These are phyloP conservation scores for Tuber indicum DNA, from an alignment of 495 filamentous ascomycete genomes.

Conservation along the genomic window DNA sequence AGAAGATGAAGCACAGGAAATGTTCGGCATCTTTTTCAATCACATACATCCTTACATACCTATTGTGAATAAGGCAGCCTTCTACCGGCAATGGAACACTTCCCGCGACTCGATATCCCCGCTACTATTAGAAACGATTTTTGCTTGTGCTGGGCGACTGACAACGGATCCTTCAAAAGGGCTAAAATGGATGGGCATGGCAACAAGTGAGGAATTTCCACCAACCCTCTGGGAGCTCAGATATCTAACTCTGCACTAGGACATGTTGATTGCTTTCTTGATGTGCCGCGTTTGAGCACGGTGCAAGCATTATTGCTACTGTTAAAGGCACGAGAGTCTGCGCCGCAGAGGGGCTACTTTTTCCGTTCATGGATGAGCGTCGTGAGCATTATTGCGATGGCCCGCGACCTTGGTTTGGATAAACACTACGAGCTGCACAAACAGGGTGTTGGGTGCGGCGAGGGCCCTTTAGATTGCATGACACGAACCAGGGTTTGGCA, in stretches of 20 bases:
- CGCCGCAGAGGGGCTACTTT: slow-evolving; percentile 91
- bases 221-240: neutral
- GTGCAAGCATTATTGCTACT: slow-evolving; percentile 85
- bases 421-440: slow-evolving; percentile 76
- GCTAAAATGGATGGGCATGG: slow-evolving; percentile 89
- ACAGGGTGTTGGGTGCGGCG: slow-evolving; percentile 61
- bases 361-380: slow-evolving; percentile 98
- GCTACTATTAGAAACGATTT: slow-evolving; percentile 87
- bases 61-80: slow-evolving; percentile 72
- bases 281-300: slow-evolving; percentile 85
- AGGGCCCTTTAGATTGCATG: slow-evolving; percentile 65
- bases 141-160: slow-evolving; percentile 80
- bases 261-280: slow-evolving; percentile 93
- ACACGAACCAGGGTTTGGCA: slow-evolving; percentile 89
- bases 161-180: slow-evolving; percentile 77
- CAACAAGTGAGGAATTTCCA: slow-evolving; percentile 61
- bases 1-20: slow-evolving; percentile 72
- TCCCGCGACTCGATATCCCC: slow-evolving; percentile 83
- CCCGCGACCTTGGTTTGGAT: slow-evolving; percentile 83
- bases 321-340: slow-evolving; percentile 82
- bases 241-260: slow-evolving; percentile 50
- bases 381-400: slow-evolving; percentile 85
- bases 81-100: slow-evolving; percentile 89
- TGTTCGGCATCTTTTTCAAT: slow-evolving; percentile 87
- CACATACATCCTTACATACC: slow-evolving; percentile 96